These are phyloP conservation scores for Coemansia umbellata DNA, from an alignment of 192 early-diverging fungal genomes.

Conservation along the genomic window DNA sequence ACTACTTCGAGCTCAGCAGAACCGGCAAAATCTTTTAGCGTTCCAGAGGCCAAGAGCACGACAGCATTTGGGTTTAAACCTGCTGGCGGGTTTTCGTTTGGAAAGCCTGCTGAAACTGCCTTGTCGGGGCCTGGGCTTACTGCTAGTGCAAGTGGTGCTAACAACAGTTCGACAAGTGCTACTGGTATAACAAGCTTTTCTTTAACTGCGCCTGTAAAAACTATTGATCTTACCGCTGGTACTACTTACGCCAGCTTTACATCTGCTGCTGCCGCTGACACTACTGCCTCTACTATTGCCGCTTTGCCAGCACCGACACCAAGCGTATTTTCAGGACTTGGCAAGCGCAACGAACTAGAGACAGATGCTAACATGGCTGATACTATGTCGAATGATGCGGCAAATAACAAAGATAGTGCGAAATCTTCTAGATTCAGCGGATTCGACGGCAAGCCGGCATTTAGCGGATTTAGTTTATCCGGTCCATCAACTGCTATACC, in stretches of 20 bases:
- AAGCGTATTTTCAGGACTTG: slow-evolving; percentile 14
- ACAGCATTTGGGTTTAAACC: slow-evolving; percentile 2
- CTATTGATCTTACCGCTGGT: slow-evolving; percentile 22
- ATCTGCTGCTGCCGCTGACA: slow-evolving; percentile 3
- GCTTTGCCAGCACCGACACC: not conserved
- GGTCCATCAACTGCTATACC: not conserved
- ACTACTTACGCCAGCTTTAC: not conserved
- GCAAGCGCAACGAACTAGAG: not conserved
- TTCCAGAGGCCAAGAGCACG: not conserved
- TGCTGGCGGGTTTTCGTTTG: slow-evolving; percentile 12
- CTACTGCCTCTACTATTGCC: not conserved
- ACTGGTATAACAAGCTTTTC: not conserved
- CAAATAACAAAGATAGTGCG: too few relatives aligned
- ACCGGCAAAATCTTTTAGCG: not conserved
- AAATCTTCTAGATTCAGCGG: not conserved
- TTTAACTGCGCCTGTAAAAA: slow-evolving; percentile 18
- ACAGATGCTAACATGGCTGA: not conserved
- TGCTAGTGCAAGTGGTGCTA: slow-evolving; percentile 7
- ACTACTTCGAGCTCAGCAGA: too few relatives aligned
- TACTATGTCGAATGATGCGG: too few relatives aligned
- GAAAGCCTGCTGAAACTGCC: slow-evolving; percentile 6
- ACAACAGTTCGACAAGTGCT: not conserved
- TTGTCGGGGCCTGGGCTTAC: not conserved
- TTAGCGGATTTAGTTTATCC: slow-evolving; percentile 1
- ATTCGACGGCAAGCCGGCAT: slow-evolving; percentile 1